Percentiles rank a stretch among this genome's conserved stretches.
These are phyloP conservation scores for Puccinia horiana DNA, from an alignment of 1,284 basidiomycete species.

Conservation along the genomic window DNA sequence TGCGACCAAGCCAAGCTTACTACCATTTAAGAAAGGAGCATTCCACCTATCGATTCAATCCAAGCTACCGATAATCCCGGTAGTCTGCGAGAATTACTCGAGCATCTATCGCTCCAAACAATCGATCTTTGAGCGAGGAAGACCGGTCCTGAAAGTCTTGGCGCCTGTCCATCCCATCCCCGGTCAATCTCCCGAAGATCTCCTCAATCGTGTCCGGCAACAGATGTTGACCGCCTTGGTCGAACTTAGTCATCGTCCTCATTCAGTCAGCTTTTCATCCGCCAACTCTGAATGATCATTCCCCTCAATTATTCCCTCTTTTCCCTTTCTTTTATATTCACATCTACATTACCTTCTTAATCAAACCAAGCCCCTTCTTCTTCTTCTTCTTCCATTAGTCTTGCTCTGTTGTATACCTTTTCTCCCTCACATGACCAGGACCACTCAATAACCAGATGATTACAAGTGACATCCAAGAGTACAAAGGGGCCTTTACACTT, in stretches of 20 bases:
- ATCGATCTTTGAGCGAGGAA: slow-evolving; percentile 72
- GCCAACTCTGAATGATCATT: not conserved
- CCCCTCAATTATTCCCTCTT: not conserved
- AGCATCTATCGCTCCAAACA: slow-evolving; percentile 52
- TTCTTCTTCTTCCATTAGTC: too few species aligned
- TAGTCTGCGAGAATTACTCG: slow-evolving; percentile 79
- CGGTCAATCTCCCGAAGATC: slow-evolving; percentile 26
- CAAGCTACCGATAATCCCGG: slow-evolving; percentile 69
- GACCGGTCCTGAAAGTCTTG: slow-evolving; percentile 70
- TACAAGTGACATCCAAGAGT: too few species aligned
- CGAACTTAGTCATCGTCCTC: slow-evolving; percentile 37
- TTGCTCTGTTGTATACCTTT: too few species aligned
- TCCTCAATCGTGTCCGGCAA: not conserved
- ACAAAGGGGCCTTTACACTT: too few species aligned
- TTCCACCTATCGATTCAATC: slow-evolving; percentile 90
- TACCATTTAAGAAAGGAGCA: slow-evolving; percentile 96
- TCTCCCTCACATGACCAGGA: too few species aligned
- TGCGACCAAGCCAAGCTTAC: slow-evolving; percentile 68
- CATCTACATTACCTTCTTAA: not conserved
- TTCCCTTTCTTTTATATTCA: not conserved
- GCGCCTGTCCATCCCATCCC: slow-evolving; percentile 12
- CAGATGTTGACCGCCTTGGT: slow-evolving; percentile 30
- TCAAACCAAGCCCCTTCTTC: not conserved
- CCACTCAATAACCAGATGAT: too few species aligned
- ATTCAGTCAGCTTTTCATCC: slow-evolving; percentile 8